phyloP scores from a whole-genome alignment of 257 asterid genomes.

The Osmanthus fragrans region DNA sequence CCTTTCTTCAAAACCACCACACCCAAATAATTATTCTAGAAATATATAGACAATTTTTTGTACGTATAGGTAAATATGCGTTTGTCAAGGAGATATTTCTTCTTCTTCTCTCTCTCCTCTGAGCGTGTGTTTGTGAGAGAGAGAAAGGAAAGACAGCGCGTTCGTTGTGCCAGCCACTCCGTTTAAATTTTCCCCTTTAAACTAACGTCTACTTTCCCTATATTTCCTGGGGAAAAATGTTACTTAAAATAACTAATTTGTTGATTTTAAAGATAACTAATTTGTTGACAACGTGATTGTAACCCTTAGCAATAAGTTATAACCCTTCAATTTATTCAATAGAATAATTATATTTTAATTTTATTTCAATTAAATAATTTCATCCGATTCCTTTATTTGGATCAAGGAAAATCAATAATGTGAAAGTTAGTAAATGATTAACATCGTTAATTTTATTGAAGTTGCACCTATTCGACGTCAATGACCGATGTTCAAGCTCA shows the following conservation, averaged over 20 bases:
- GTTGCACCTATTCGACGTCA: too few species aligned
- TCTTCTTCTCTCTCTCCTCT: conserved; percentile 8
- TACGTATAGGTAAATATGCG: background rate
- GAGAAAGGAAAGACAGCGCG: conserved; percentile 12
- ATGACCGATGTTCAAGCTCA: too few species aligned
- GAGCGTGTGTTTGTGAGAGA: background rate
- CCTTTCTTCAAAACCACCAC: conserved; percentile 22
- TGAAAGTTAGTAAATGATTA: too few species aligned
- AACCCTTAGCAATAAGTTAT: too few species aligned
- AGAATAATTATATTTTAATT: too few species aligned
- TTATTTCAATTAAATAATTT: too few species aligned
- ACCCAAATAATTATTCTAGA: background rate
- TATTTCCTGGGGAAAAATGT: conserved; percentile 19
- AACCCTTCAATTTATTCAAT: too few species aligned
- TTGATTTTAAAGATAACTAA: background rate
- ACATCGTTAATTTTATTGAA: too few species aligned
- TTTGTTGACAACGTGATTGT: too few species aligned
- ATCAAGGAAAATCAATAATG: too few species aligned
- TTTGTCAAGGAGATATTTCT: background rate
- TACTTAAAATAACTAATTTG: too few species aligned
- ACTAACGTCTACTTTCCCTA: conserved; percentile 17
- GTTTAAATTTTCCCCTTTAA: conserved; percentile 17
- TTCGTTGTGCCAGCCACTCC: conserved; percentile 33
- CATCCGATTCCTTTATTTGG: too few species aligned
- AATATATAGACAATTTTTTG: background rate